Evolutionary conservation across 805 yeast genomes (phyloP), one percentile per base, ranked within the genome.

Genomic region (Starmerella stellata): DNA sequence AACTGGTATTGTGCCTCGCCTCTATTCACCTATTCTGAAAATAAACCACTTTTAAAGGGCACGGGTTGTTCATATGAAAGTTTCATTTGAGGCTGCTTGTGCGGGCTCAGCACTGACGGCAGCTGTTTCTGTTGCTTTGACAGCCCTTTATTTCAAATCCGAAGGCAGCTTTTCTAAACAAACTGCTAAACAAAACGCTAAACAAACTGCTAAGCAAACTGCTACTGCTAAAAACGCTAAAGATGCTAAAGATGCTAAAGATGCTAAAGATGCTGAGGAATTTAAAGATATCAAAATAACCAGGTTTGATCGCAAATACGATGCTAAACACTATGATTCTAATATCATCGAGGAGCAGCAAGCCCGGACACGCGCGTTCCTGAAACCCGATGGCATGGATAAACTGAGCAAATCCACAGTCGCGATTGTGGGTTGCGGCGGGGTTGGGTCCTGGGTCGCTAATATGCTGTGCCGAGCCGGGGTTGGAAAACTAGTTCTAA

Each of bases 361-460:
- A 29, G 93, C 96, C 0, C 65, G 98, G 45, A 90, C 87, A 61
- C 78, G 80, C 54, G 95, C 93, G 1, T 90, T 90, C 54, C 64
- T 90, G 21, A 82, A 94, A 11, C 80, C 78, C 37, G 78, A 75
- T 17, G 96, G 95, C 1, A 74, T 83, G 71, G 57, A 60, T 16
- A 72, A 71, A 42, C 70, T 90, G 15, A 72, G 94, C 39, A 59
- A 65, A 11, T 76, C 81, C 52, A 67, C 70, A 40, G 69, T 85
- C 2, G 78, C 82, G 2, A 78, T 87, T 14, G 77, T 74, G 11
- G 98, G 99, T 23, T 90, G 87, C 15, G 99, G 99, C 42, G 99
- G 99, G 42, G 99, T 90, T 30, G 99, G 99, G 2, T 85, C 95
- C 0, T 85, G 95, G 87, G 93, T 77, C 19, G 75, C 78, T 11